These are phyloP conservation scores for Trebouxiophyceae sp. DNA, from an alignment of 163 green algal species.

Conservation along the genomic window DNA sequence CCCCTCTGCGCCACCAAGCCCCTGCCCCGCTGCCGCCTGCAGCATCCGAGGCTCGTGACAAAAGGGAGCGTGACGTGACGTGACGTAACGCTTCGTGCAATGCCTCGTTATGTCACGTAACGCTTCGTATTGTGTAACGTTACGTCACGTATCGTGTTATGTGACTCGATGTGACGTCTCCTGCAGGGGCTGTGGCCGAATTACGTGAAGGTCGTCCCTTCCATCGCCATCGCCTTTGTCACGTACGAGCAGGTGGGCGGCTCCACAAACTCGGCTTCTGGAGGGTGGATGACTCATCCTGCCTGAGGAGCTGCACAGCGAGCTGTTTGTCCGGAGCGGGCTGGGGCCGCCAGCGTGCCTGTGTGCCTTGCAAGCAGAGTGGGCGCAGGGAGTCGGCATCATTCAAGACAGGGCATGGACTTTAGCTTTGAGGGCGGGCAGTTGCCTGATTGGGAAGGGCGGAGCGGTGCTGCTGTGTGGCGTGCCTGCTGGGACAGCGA, in stretches of 20 bases:
- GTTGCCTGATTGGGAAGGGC: background rate
- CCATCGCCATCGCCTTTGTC: slow-evolving; percentile 97
- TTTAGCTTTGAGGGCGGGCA: background rate
- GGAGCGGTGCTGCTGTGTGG: too few relatives aligned
- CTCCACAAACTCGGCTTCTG: background rate
- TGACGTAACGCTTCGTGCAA: too few relatives aligned
- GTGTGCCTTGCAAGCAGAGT: background rate
- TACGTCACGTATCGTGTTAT: too few relatives aligned
- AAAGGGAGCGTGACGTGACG: too few relatives aligned
- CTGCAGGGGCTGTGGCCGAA: slow-evolving; percentile 83
- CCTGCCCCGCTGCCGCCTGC: too few relatives aligned
- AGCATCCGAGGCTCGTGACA: too few relatives aligned
- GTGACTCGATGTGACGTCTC: too few relatives aligned
- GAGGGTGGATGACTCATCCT: background rate
- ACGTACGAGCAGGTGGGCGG: slow-evolving; percentile 80
- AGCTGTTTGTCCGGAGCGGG: background rate
- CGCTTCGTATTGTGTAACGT: too few relatives aligned
- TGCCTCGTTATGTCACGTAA: too few relatives aligned
- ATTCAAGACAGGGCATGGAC: background rate
- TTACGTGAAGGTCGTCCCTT: slow-evolving; percentile 97
- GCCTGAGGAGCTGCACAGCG: background rate
- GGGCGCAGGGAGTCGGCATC: background rate
- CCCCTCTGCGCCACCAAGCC: too few relatives aligned
- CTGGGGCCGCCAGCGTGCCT: background rate
- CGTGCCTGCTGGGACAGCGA: background rate